Evolutionary conservation across 148 eudicot species (phyloP).

Genomic region (Arbutus unedo): DNA sequence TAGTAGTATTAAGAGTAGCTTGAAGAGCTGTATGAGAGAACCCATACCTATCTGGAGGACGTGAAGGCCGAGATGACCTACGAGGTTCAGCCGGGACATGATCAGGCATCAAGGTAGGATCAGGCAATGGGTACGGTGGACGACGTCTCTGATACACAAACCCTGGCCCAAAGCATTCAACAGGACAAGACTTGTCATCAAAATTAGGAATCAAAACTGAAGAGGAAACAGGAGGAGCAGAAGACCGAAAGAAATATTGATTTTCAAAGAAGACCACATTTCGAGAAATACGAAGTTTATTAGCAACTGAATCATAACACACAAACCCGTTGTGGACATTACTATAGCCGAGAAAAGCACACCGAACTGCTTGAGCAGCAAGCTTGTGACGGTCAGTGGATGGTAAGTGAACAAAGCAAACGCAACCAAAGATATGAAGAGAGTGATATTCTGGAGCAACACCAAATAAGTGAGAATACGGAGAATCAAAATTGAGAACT

Average conservation of each 20-base stretch:
- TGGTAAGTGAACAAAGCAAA: not conserved
- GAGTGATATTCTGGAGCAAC: not conserved
- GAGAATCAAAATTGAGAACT: not conserved
- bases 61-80: no score
- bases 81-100: no score
- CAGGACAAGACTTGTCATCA: not conserved
- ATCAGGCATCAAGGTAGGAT: not conserved
- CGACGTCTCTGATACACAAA: not conserved
- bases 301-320: not conserved
- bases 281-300: not conserved
- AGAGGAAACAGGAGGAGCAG: not conserved
- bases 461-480: not conserved
- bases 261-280: not conserved
- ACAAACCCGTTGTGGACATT: not conserved
- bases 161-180: not conserved
- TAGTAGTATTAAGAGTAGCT: not conserved
- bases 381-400: not conserved
- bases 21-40: no score
- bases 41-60: no score
- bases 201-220: no score
- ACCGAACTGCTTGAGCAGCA: not conserved
- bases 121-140: not conserved
- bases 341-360: conserved; percentile 4
- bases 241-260: not conserved
- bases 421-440: not conserved